Conservation (phyloP, 1,284 basidiomycete genomes). For the Hypsizygus ulmarius region DNA sequence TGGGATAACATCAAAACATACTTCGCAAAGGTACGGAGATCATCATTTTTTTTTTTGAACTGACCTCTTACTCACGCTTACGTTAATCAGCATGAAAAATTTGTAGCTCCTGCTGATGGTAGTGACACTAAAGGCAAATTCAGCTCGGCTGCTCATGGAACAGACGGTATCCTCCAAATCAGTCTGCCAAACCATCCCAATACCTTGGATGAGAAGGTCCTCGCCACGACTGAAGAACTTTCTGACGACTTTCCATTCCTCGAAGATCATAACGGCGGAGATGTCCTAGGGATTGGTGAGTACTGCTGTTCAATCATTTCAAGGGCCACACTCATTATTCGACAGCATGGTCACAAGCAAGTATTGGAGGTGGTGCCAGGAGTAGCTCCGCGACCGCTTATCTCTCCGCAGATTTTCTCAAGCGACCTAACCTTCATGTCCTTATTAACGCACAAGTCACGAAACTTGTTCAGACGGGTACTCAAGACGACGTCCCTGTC, state of each 20-base stretch:
- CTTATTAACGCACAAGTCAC: conserved; percentile 20
- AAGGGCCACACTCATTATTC: background rate
- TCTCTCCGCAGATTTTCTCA: conserved; percentile 17
- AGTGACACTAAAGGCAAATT: conserved; percentile 10
- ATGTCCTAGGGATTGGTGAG: conserved; percentile 21
- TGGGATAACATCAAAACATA: conserved; percentile 26
- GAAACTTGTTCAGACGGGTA: conserved; percentile 10
- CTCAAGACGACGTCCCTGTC: background rate
- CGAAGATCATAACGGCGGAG: conserved; percentile 25
- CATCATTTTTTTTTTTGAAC: too few species aligned
- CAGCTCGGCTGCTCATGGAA: conserved; percentile 6
- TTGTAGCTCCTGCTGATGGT: conserved; percentile 2
- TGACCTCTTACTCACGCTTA: background rate
- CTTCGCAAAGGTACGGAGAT: conserved; percentile 15
- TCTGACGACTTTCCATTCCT: conserved; percentile 23
- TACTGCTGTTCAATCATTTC: background rate
- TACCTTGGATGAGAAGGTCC: conserved; percentile 9
- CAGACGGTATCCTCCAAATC: conserved; percentile 4
- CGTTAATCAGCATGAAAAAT: conserved; percentile 7
- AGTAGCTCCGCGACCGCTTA: conserved; percentile 26
- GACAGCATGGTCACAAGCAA: conserved; percentile 25
- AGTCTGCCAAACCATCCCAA: conserved; percentile 5
- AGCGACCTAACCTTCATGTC: conserved; percentile 22
- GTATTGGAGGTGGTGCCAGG: conserved; percentile 19
- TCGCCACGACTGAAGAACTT: conserved; percentile 18